Percentiles rank a stretch among this genome's conserved stretches.
Conservation (phyloP, 768 basidiomycete genomes). For the Gloeophyllum trabeum region DNA sequence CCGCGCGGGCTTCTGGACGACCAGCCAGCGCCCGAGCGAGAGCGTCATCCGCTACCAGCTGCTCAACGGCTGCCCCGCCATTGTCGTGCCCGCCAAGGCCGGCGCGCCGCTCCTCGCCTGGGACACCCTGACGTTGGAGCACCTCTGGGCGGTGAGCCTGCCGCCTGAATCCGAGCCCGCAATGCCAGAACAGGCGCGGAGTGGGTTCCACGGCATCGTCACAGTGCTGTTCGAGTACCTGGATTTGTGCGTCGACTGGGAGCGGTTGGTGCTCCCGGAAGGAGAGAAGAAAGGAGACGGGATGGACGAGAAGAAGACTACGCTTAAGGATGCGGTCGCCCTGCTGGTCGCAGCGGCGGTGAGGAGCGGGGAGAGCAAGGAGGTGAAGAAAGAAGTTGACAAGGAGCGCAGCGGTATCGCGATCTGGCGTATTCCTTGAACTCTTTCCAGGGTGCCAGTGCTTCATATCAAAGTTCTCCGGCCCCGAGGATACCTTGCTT, state of each 20-base stretch:
- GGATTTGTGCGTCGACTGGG: slow-evolving; percentile 55
- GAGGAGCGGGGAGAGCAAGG: slow-evolving; percentile 37
- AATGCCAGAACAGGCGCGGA: slow-evolving; percentile 10
- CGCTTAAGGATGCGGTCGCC: slow-evolving; percentile 34
- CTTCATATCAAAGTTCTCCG: too few species aligned
- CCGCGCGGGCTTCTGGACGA: slow-evolving; percentile 45
- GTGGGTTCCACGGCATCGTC: slow-evolving; percentile 41
- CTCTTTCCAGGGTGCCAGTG: too few species aligned
- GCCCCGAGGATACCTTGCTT: too few species aligned
- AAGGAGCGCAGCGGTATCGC: slow-evolving; percentile 48
- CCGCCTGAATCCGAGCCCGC: slow-evolving; percentile 19
- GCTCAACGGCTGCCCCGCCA: slow-evolving; percentile 47
- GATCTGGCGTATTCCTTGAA: slow-evolving; percentile 48
- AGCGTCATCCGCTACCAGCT: slow-evolving; percentile 54
- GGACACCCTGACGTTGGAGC: slow-evolving; percentile 47
- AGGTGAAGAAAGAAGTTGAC: slow-evolving; percentile 45
- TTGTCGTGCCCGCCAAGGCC: slow-evolving; percentile 46
- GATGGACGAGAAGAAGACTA: slow-evolving; percentile 21
- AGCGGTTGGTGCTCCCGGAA: slow-evolving; percentile 26
- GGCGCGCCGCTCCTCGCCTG: slow-evolving; percentile 56
- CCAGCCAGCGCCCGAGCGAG: slow-evolving; percentile 45
- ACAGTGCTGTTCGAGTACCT: slow-evolving; percentile 46
- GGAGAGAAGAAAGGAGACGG: slow-evolving; percentile 8
- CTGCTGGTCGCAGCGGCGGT: slow-evolving; percentile 45
- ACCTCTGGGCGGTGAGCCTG: slow-evolving; percentile 40